A percentile compares a stretch with the other conserved stretches of the same genome.
These are phyloP conservation scores for Irpex sp. DNA, from an alignment of 1,284 basidiomycete species.

Conservation along the genomic window DNA sequence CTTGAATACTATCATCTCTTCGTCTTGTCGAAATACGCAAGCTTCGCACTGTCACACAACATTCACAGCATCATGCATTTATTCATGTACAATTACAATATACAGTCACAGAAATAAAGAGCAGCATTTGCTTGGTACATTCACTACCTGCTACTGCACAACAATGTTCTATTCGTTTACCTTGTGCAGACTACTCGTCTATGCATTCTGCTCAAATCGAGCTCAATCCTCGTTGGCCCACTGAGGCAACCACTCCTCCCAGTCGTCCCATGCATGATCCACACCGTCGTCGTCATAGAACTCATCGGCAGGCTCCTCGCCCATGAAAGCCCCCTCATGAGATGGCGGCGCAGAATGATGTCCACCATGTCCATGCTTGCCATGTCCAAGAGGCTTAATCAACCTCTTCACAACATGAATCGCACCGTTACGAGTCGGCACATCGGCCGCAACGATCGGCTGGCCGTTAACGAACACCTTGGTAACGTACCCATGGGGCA, in stretches of 20 bases:
- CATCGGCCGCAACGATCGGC: slow-evolving; percentile 44
- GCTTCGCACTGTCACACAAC: no score
- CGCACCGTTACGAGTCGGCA: slow-evolving; percentile 60
- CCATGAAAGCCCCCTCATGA: not conserved
- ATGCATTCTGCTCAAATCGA: no score
- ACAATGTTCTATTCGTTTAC: no score
- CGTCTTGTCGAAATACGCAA: no score
- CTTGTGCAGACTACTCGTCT: no score
- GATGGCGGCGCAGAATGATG: not conserved
- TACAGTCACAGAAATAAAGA: no score
- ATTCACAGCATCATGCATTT: no score
- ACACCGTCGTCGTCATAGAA: slow-evolving; percentile 16
- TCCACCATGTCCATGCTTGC: not conserved
- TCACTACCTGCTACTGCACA: no score
- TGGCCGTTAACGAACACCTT: slow-evolving; percentile 52
- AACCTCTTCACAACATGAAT: slow-evolving; percentile 52
- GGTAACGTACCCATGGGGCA: slow-evolving; percentile 39
- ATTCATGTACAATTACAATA: no score
- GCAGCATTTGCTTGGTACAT: no score
- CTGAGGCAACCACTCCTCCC: slow-evolving; percentile 52
- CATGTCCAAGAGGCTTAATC: slow-evolving; percentile 38
- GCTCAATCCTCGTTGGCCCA: slow-evolving; percentile 32
- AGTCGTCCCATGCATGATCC: slow-evolving; percentile 48
- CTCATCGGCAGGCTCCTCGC: not conserved
- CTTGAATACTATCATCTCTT: no score